These are phyloP conservation scores for Phalaenopsis aphrodite DNA, from an alignment of 106 monocot genomes.

Conservation along the genomic window DNA sequence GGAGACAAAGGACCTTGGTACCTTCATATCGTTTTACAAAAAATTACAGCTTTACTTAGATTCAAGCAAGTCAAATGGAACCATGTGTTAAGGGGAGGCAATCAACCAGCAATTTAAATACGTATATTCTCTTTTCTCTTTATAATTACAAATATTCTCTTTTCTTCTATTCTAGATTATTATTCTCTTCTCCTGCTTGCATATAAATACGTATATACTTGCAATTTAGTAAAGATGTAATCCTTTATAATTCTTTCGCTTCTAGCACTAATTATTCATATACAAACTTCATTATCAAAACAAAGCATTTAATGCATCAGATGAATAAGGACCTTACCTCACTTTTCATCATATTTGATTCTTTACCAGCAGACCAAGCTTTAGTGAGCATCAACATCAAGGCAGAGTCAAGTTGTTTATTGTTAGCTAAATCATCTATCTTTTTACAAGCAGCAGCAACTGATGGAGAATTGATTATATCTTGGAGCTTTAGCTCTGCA, in stretches of 20 bases:
- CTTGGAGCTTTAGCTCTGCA: conserved; percentile 86
- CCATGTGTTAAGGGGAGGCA: no score
- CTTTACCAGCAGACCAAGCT: conserved; percentile 93
- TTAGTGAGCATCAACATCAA: conserved; percentile 85
- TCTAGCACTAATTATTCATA: background rate
- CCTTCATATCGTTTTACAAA: no score
- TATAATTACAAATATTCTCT: no score
- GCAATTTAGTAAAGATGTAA: background rate
- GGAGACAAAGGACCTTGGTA: no score
- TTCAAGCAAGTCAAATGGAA: no score
- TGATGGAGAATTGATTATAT: conserved; percentile 75
- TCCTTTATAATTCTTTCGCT: background rate
- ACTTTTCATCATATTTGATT: conserved; percentile 78
- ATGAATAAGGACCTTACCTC: conserved; percentile 42
- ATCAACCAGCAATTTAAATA: no score
- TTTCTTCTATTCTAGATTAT: no score
- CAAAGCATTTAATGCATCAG: background rate
- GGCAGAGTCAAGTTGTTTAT: conserved; percentile 84
- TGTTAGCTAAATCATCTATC: conserved; percentile 84
- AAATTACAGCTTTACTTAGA: no score
- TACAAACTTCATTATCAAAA: background rate
- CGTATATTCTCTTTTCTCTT: no score
- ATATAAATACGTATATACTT: background rate
- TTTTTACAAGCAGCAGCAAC: conserved; percentile 78
- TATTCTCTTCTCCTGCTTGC: no score